These are phyloP conservation scores for Thelonectria blattea DNA, from an alignment of 2,329 filamentous ascomycete genomes.

Conservation along the genomic window DNA sequence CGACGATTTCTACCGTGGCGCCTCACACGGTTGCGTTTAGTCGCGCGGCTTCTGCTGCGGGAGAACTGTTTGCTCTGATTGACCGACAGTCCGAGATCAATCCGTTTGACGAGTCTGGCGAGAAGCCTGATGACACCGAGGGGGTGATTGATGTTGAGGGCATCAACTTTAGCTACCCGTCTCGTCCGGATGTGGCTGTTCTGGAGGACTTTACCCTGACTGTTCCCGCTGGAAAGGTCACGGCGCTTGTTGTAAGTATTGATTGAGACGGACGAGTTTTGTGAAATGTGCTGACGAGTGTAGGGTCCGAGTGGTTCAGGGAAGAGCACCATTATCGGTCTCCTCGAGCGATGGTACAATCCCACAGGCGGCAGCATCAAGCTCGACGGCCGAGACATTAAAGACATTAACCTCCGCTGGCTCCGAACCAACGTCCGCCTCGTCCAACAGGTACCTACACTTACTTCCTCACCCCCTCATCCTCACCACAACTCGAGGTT, in stretches of 20 bases:
- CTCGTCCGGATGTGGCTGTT: constrained; percentile 46
- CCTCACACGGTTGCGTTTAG: constrained; percentile 47
- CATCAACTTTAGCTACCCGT: constrained; percentile 51
- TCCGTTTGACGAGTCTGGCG: constrained; percentile 39
- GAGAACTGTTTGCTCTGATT: constrained; percentile 46
- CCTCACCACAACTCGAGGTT: background rate
- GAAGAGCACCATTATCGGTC: constrained; percentile 44
- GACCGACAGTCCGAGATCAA: constrained; percentile 46
- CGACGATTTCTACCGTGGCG: constrained; percentile 44
- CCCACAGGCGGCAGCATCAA: constrained; percentile 38
- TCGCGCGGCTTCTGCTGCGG: constrained; percentile 44
- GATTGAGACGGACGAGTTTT: too few species aligned
- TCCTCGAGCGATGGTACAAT: constrained; percentile 46
- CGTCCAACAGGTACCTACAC: constrained; percentile 5
- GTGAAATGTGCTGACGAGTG: constrained; percentile 8
- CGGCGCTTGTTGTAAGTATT: constrained; percentile 44
- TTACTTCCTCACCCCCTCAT: too few species aligned
- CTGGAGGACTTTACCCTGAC: constrained; percentile 47
- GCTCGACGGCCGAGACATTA: constrained; percentile 41
- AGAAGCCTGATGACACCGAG: constrained; percentile 32
- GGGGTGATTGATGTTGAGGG: constrained; percentile 45
- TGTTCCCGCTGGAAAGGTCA: constrained; percentile 51
- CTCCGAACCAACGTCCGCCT: constrained; percentile 40
- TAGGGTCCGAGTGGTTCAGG: constrained; percentile 45
- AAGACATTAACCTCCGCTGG: constrained; percentile 44